Conservation (phyloP, 2,329 filamentous ascomycete genomes). For the Neoscytalidium dimidiatum region DNA sequence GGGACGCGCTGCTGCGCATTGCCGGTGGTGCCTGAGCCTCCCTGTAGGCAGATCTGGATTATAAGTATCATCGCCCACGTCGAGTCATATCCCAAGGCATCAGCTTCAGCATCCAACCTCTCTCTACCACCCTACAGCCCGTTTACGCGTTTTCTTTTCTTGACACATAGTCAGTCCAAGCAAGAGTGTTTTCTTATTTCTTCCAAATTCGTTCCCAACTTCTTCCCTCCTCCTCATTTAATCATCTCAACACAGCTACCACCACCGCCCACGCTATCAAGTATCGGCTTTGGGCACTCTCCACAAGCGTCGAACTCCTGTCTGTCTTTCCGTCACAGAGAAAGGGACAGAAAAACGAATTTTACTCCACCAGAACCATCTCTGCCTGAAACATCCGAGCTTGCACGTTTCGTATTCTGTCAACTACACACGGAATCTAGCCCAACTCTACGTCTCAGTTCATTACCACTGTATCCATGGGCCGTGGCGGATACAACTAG, state of each 20-base stretch:
- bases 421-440: constrained; percentile 1
- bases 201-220: neutral
- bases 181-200: neutral
- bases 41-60: constrained; percentile 6
- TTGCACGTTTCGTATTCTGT: constrained; percentile 3
- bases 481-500: constrained; percentile 38
- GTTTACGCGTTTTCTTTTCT: neutral
- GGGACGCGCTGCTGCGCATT: neutral
- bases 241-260: neutral
- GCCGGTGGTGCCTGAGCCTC: constrained; percentile 3
- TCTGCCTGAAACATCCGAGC: neutral
- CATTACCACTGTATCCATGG: constrained; percentile 26
- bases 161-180: neutral
- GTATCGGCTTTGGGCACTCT: neutral
- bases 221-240: neutral
- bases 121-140: neutral
- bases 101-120: constrained; percentile 5
- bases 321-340: neutral
- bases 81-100: constrained; percentile 15
- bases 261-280: neutral
- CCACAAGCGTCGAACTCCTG: neutral
- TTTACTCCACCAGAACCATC: neutral
- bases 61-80: constrained; percentile 13
- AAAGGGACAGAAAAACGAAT: neutral
- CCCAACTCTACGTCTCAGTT: constrained; percentile 14